A percentile compares a stretch with the other conserved stretches of the same genome.
These are phyloP conservation scores for Colletotrichum tropicale DNA, from an alignment of 2,329 filamentous ascomycete species.

Conservation along the genomic window DNA sequence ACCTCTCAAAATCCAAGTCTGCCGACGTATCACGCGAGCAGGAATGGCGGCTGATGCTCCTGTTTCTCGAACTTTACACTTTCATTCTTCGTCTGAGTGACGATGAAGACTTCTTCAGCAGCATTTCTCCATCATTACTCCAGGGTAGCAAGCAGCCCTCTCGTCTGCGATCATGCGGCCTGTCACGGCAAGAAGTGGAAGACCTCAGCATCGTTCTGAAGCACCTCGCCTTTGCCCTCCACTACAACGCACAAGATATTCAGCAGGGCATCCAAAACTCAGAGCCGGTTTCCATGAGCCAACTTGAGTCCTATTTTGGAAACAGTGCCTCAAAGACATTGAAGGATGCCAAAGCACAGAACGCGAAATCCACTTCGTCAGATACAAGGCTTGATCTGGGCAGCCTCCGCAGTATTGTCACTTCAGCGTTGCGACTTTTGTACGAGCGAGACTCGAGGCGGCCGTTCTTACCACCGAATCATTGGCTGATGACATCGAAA, in stretches of 20 bases:
- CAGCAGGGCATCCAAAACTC: conserved; percentile 27
- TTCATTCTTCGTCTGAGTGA: conserved; percentile 93
- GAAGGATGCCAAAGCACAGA: background rate
- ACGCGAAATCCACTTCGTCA: background rate
- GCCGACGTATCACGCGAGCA: conserved; percentile 45
- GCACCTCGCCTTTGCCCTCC: conserved; percentile 86
- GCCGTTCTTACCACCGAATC: conserved; percentile 79
- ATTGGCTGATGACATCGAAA: conserved; percentile 91
- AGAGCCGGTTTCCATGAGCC: conserved; percentile 1
- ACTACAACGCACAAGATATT: conserved; percentile 78
- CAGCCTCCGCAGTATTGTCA: conserved; percentile 80
- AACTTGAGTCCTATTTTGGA: conserved; percentile 19
- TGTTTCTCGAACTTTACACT: conserved; percentile 93
- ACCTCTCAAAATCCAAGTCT: conserved; percentile 27
- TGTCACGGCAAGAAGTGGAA: conserved; percentile 74
- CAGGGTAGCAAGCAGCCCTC: conserved; percentile 40
- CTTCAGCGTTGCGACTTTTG: conserved; percentile 81
- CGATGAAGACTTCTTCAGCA: conserved; percentile 90
- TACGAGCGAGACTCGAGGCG: conserved; percentile 93
- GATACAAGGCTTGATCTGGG: conserved; percentile 65
- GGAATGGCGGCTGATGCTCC: conserved; percentile 87
- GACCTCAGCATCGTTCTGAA: conserved; percentile 84
- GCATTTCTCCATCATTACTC: conserved; percentile 45
- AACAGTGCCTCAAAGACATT: background rate
- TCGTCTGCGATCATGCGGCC: conserved; percentile 65